Evolutionary conservation across 257 asterid species (phyloP), one percentile per base, ranked within the genome.

Genomic region (Mentha longifolia): DNA sequence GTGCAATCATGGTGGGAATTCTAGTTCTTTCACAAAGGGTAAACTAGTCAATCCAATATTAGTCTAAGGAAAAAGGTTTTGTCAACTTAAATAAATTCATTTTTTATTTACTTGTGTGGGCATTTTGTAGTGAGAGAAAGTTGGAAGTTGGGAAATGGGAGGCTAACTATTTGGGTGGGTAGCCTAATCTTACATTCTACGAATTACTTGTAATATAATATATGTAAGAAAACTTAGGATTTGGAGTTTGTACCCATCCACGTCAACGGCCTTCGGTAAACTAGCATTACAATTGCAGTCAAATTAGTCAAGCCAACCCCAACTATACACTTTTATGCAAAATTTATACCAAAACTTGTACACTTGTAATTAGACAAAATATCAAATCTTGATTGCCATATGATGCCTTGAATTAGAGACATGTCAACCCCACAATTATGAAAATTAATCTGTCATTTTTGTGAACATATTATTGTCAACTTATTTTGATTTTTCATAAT

Each of bases 101-200:
- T 25, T 25, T 46, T 9, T 8, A 10, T 54, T 35, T 14, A 8
- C 13, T 22, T 30, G n/a, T 30, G 19, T 71, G 52, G 35, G 22
- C 64, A 1, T 30, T 30, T 14, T 17, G 49, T 28, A 61, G 77
- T 54, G 70, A 51, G 43, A 49, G 65, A 76, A 66, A 55, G 47
- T 51, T 62, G 77, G 82, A 74, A 73, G 76, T 65, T 83, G 69
- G 83, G 80, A 76, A 83, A 77, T 85, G 86, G 90, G 79, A 75
- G 81, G 77, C 58, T 74, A 82, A 82, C 68, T 69, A 80, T 82
- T 68, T 78, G 74, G 78, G 87, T 91, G 75, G 97, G 96, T 88
- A 75, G 92, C 96, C 97, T 91, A 91, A 74, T 83, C 86, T 80
- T 71, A 78, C 83, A 83, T 54, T 42, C 43, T 62, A 76, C 59